Base-by-base conservation (phyloP, 75 land plant species). In the Pinus tabuliformis region DNA sequence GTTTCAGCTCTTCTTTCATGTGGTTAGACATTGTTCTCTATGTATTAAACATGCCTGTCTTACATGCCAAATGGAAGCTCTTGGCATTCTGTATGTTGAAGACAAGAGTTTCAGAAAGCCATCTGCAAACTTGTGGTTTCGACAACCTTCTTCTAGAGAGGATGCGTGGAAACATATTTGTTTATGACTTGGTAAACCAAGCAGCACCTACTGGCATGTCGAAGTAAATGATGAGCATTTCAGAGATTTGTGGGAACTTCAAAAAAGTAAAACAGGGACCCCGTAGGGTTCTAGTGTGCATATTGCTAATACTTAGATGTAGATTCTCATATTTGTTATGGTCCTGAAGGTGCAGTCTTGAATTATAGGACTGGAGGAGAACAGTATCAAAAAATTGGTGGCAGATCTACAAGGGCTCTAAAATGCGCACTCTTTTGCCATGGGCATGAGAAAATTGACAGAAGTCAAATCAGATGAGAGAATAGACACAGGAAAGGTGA, bases 21-120 rank as follows among this genome's bases (percentile, higher is more conserved):
- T 95, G 7, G 84, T 91, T 52, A 86, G 91, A 66, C 90, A 91
- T 62, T 97, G 95, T 73, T 95, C 95, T 63, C 83, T 95, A 2
- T 88, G 91, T 78, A 97, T 97, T 45, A 97, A 97, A 79, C 92
- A 92, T 82, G 93, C 98, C 74, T 87, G 86, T 28, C 77, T 97
- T 33, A 89, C 93, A 56, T 84, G 91, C 73, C 99, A 97, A 76
- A 97, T 97, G 99, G 92, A 89, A 71, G 88, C 82, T 70, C 92
- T 91, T 52, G 86, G 88, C 58, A 95, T 97, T 60, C 84, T 92
- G 6, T 93, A 85, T 88, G 88, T 89, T 83, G 93, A 95, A 76
- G 99, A 91, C 80, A 89, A 86, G 18, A 90, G 91, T 56, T 58
- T 91, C 33, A 83, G 86, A 66, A 83, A 59, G 59, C 87, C 86